A percentile compares a stretch with the other conserved stretches of the same genome.
Conservation (phyloP, 306 rosid species). For the Abrus pulchellus region DNA sequence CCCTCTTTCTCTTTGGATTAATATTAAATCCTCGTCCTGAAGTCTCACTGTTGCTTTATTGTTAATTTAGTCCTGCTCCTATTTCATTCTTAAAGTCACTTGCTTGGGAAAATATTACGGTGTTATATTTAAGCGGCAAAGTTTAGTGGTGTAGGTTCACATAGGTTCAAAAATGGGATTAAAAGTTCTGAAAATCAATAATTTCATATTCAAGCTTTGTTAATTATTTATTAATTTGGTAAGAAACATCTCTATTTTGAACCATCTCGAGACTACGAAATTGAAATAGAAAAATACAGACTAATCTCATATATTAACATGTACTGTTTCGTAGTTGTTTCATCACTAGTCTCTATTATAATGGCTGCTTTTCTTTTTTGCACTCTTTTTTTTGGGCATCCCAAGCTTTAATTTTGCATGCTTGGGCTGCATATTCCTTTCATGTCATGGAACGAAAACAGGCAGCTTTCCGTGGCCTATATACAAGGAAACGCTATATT, state of each 20-base stretch:
- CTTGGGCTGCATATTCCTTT: background rate
- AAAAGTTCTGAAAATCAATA: background rate
- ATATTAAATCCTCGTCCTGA: background rate
- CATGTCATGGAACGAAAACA: background rate
- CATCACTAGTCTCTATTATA: no score
- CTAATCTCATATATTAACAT: background rate
- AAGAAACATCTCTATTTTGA: background rate
- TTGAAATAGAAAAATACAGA: background rate
- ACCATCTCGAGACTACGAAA: background rate
- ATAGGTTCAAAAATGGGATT: background rate
- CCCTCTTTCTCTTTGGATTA: background rate
- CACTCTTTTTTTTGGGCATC: background rate
- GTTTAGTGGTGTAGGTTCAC: constrained; percentile 29
- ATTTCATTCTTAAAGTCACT: constrained; percentile 27
- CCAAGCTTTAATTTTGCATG: background rate
- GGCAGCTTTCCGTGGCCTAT: background rate
- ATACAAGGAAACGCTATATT: background rate
- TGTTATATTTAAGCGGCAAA: constrained; percentile 6
- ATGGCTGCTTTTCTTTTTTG: background rate
- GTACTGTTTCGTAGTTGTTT: no score
- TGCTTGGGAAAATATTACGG: background rate
- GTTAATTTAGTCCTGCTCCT: background rate
- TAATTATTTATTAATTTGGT: background rate
- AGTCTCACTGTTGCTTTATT: constrained; percentile 9
- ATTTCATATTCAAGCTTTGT: background rate